phyloP scores from a whole-genome alignment of 2,329 filamentous ascomycete genomes.

The Chaetothyriales sp. region DNA sequence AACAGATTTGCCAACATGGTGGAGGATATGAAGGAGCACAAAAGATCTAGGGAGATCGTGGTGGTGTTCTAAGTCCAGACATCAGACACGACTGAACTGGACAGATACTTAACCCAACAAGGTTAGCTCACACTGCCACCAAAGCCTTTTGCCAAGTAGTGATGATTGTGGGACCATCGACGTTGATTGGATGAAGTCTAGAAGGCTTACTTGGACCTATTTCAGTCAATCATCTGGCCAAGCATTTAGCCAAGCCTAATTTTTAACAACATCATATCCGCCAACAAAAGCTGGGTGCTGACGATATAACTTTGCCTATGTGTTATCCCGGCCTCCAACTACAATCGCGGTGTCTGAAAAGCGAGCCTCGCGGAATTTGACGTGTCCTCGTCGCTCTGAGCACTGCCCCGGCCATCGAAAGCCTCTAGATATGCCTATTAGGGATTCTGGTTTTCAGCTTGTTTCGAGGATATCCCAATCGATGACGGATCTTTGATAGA shows the following conservation, averaged over 20 bases:
- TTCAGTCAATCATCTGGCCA: not conserved
- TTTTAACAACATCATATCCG: not conserved
- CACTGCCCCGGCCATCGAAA: not conserved
- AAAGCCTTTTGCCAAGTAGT: no score
- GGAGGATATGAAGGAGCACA: not conserved
- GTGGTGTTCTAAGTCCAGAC: no score
- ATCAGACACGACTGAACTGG: no score
- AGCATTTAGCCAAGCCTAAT: not conserved
- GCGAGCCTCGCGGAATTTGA: not conserved
- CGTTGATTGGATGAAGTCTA: not conserved
- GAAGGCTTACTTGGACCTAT: no score
- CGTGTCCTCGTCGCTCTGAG: not conserved
- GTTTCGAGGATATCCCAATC: not conserved
- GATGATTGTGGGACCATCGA: no score
- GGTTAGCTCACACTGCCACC: no score
- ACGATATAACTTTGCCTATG: not conserved
- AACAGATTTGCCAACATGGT: not conserved
- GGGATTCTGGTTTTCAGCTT: not conserved
- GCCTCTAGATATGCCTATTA: not conserved
- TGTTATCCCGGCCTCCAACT: not conserved
- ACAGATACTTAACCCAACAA: no score
- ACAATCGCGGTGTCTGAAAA: not conserved
- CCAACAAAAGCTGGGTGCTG: not conserved
- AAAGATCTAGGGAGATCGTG: not conserved
- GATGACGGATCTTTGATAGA: not conserved